Percentiles rank a stretch among this genome's conserved stretches.
Conservation (phyloP, 2,329 filamentous ascomycete genomes). For the Microascus cirrosus region DNA sequence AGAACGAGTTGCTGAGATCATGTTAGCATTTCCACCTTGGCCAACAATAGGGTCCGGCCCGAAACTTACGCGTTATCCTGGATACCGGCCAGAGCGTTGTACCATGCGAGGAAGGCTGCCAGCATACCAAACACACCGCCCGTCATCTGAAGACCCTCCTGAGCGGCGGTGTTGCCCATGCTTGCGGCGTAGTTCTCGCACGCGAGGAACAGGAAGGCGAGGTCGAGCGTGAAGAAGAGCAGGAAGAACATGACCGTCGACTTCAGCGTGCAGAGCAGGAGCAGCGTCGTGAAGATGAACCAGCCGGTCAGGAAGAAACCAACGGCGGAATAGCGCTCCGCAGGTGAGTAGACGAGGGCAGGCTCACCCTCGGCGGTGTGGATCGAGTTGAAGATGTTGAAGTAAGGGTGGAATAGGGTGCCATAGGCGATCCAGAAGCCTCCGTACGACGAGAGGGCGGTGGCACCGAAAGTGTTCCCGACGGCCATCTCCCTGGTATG, state of each 20-base stretch:
- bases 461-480: slow-evolving; percentile 81
- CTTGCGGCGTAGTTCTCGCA: slow-evolving; percentile 48
- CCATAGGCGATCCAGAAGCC: slow-evolving; percentile 75
- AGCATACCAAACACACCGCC: slow-evolving; percentile 74
- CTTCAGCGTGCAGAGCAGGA: slow-evolving; percentile 63
- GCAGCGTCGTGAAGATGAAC: slow-evolving; percentile 75
- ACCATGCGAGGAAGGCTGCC: slow-evolving; percentile 76
- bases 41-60: background rate
- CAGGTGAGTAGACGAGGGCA: slow-evolving; percentile 14
- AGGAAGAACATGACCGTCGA: slow-evolving; percentile 70
- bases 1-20: slow-evolving; percentile 63
- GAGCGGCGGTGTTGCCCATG: slow-evolving; percentile 32
- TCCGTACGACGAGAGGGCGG: slow-evolving; percentile 69
- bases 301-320: slow-evolving; percentile 69
- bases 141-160: slow-evolving; percentile 48
- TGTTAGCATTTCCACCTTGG: slow-evolving; percentile 20
- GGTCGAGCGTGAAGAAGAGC: slow-evolving; percentile 66
- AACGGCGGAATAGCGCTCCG: slow-evolving; percentile 46
- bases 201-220: slow-evolving; percentile 64
- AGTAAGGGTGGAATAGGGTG: slow-evolving; percentile 59
- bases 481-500: slow-evolving; percentile 65
- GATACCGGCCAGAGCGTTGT: slow-evolving; percentile 74
- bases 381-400: slow-evolving; percentile 37
- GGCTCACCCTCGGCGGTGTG: slow-evolving; percentile 32
- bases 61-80: slow-evolving; percentile 52